These are phyloP conservation scores for Mycena amicta DNA, from an alignment of 768 basidiomycete species.

Conservation along the genomic window DNA sequence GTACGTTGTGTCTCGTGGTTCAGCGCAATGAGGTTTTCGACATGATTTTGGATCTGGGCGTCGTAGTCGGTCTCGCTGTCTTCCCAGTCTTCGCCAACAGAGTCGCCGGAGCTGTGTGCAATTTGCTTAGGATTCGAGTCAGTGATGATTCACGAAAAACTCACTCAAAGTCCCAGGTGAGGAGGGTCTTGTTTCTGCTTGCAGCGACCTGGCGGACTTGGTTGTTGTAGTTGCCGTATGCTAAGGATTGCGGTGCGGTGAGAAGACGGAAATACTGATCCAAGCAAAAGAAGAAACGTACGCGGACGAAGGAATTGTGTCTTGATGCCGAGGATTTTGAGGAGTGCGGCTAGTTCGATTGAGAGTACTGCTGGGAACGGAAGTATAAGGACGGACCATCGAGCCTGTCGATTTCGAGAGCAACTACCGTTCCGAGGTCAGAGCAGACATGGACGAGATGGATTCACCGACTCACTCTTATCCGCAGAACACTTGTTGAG, in stretches of 20 bases:
- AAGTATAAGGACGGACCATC: not conserved
- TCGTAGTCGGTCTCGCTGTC: constrained; percentile 37
- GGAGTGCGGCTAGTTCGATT: constrained; percentile 24
- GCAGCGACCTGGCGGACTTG: constrained; percentile 17
- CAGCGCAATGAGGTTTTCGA: constrained; percentile 40
- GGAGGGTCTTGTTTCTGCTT: constrained; percentile 12
- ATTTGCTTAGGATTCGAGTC: no score
- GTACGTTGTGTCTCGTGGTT: constrained; percentile 46
- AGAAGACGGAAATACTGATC: not conserved
- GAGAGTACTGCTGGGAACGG: no score
- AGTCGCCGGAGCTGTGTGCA: constrained; percentile 38
- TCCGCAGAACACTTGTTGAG: constrained; percentile 19
- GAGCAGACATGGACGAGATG: not conserved
- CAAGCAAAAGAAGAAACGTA: constrained; percentile 4
- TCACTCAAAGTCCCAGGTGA: constrained; percentile 28
- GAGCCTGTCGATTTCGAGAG: constrained; percentile 2
- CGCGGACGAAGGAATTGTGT: constrained; percentile 33
- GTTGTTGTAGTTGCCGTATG: constrained; percentile 22
- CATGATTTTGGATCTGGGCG: constrained; percentile 29
- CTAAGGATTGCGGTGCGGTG: constrained; percentile 1
- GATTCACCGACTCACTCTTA: constrained; percentile 11
- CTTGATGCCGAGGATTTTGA: constrained; percentile 24
- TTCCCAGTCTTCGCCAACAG: constrained; percentile 35
- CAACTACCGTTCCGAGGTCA: not conserved
- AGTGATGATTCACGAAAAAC: not conserved